Conservation (phyloP, 1,139 yeast genomes). For the Hyphopichia buzzinii region DNA sequence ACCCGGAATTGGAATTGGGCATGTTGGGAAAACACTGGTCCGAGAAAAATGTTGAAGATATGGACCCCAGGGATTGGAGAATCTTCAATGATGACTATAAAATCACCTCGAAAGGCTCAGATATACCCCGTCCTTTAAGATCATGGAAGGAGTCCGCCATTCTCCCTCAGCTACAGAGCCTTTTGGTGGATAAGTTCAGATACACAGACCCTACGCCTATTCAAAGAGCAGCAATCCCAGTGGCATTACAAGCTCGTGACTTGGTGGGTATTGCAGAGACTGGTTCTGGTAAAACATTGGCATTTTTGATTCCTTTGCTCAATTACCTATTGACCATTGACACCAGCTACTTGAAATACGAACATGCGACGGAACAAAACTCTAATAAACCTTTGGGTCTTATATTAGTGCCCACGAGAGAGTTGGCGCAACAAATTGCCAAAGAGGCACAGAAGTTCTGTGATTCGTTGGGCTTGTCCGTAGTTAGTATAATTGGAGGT, state of each 20-base stretch:
- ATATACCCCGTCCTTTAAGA: conserved; percentile 60
- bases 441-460: conserved; percentile 58
- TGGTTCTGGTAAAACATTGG: conserved; percentile 92
- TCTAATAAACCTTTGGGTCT: conserved; percentile 52
- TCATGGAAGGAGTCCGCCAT: conserved; percentile 66
- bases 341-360: conserved; percentile 32
- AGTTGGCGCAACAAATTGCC: conserved; percentile 84
- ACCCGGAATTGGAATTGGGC: conserved; percentile 13
- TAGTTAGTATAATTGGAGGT: conserved; percentile 84
- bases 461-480: conserved; percentile 39
- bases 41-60: conserved; percentile 56
- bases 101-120: conserved; percentile 56
- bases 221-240: conserved; percentile 84
- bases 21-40: conserved; percentile 61
- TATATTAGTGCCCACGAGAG: conserved; percentile 89
- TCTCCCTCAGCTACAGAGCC: conserved; percentile 39
- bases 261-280: conserved; percentile 93
- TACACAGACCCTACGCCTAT: conserved; percentile 79
- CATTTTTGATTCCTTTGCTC: conserved; percentile 74
- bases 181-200: conserved; percentile 36
- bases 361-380: conserved; percentile 29
- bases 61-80: conserved; percentile 89
- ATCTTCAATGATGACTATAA: conserved; percentile 76
- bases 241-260: conserved; percentile 60
- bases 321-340: conserved; percentile 49